These are phyloP conservation scores for Aspergillus calidoustus DNA, from an alignment of 2,329 filamentous ascomycete genomes.

Conservation along the genomic window DNA sequence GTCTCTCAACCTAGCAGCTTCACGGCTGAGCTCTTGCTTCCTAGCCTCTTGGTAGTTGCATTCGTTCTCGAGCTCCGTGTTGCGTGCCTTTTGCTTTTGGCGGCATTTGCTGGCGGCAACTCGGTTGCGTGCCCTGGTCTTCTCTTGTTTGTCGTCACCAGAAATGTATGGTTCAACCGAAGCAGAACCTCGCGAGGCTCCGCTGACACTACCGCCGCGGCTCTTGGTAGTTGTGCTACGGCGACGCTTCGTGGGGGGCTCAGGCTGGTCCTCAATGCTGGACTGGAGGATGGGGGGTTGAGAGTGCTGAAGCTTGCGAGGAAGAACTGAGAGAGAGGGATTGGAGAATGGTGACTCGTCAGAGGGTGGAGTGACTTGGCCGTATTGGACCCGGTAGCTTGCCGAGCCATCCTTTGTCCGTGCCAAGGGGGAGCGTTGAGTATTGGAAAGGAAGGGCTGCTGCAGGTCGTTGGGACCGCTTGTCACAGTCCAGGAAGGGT, in stretches of 20 bases:
- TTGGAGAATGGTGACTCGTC: slow-evolving; percentile 24
- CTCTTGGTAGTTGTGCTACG: background rate
- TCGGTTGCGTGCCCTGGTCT: slow-evolving; percentile 63
- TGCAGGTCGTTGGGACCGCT: background rate
- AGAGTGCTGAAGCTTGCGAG: background rate
- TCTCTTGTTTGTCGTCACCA: slow-evolving; percentile 46
- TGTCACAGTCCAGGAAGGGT: slow-evolving; percentile 1
- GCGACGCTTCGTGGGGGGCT: background rate
- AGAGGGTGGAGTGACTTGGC: slow-evolving; percentile 43
- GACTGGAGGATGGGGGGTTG: background rate
- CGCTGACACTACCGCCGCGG: background rate
- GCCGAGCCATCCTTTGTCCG: slow-evolving; percentile 38
- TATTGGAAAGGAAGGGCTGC: background rate
- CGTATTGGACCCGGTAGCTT: slow-evolving; percentile 43
- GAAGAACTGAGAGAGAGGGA: background rate
- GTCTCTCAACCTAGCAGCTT: background rate
- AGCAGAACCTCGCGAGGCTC: background rate
- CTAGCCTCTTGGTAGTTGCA: slow-evolving; percentile 24
- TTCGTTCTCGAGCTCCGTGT: slow-evolving; percentile 52
- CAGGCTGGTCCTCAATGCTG: background rate
- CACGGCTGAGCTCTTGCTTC: background rate
- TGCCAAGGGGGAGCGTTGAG: slow-evolving; percentile 24
- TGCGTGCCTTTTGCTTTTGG: slow-evolving; percentile 66
- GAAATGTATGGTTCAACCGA: background rate
- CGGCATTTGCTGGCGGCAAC: slow-evolving; percentile 65